Percentiles rank a stretch among this genome's conserved stretches.
phyloP scores from a whole-genome alignment of 352 stramenopile genomes.

The Plasmopara muralis region DNA sequence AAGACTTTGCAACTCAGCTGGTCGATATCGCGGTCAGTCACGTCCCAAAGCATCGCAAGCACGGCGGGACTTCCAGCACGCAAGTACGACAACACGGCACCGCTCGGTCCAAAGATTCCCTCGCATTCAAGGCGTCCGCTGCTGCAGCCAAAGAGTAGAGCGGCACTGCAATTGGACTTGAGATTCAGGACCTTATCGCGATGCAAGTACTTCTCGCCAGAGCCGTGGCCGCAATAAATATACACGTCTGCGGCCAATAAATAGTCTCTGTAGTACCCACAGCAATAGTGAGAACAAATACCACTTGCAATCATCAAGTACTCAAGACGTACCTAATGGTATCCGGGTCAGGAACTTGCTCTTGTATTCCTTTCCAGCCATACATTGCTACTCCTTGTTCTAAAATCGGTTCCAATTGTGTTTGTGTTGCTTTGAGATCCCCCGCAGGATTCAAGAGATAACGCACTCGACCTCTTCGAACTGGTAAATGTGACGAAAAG shows the following conservation, averaged over 20 bases:
- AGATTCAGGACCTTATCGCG: conserved; percentile 65
- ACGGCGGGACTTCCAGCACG: conserved; percentile 88
- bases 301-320: conserved; percentile 1
- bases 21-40: conserved; percentile 98
- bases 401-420: conserved; percentile 51
- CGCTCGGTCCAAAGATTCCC: conserved; percentile 91
- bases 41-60: conserved; percentile 99
- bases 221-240: conserved; percentile 97
- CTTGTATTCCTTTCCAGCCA: conserved; percentile 49
- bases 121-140: conserved; percentile 86
- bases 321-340: conserved; percentile 35
- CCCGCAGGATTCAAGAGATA: conserved; percentile 73
- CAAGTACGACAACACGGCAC: conserved; percentile 93
- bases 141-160: conserved; percentile 97
- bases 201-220: conserved; percentile 90
- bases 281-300: neutral
- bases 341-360: conserved; percentile 37
- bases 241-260: conserved; percentile 81
- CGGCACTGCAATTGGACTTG: conserved; percentile 48
- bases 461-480: conserved; percentile 33
- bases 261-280: conserved; percentile 23
- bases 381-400: conserved; percentile 20
- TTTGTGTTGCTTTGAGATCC: conserved; percentile 61
- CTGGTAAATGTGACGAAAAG: conserved; percentile 2
- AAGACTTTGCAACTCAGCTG: conserved; percentile 71